A percentile compares a stretch with the other conserved stretches of the same genome.
phyloP scores from a whole-genome alignment of 805 yeast species.

The Metschnikowia cerradonensis region DNA sequence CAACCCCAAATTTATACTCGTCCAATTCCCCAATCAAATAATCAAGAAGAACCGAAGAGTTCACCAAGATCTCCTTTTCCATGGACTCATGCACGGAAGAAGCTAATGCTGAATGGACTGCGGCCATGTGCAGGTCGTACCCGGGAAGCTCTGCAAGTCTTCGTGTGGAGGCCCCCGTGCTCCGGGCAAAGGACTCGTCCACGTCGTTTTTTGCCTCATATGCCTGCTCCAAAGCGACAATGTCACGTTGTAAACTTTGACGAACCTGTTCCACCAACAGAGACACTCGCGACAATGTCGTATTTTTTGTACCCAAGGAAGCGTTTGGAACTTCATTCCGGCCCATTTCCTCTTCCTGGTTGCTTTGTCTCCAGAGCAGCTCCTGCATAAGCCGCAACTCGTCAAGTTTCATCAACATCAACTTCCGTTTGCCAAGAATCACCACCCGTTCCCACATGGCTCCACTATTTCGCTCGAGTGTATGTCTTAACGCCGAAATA shows the following conservation, averaged over 20 bases:
- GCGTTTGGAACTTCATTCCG: too few relatives aligned
- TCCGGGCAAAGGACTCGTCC: slow-evolving; percentile 47
- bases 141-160: slow-evolving; percentile 50
- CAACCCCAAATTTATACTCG: slow-evolving; percentile 8
- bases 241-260: slow-evolving; percentile 26
- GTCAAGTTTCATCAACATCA: slow-evolving; percentile 17
- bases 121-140: slow-evolving; percentile 49
- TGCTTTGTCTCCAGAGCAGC: not conserved
- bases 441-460: slow-evolving; percentile 42
- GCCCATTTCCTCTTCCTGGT: too few relatives aligned
- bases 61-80: slow-evolving; percentile 52
- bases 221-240: slow-evolving; percentile 48
- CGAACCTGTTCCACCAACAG: slow-evolving; percentile 25
- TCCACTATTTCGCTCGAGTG: slow-evolving; percentile 41
- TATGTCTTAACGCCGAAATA: slow-evolving; percentile 37
- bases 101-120: slow-evolving; percentile 38
- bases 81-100: slow-evolving; percentile 43
- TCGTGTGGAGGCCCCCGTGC: slow-evolving; percentile 43
- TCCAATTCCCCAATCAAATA: slow-evolving; percentile 31
- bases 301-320: not conserved
- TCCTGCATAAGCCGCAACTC: slow-evolving; percentile 9
- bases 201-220: slow-evolving; percentile 48
- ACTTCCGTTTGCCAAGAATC: slow-evolving; percentile 44
- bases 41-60: slow-evolving; percentile 55
- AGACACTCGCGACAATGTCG: not conserved